Conservation (phyloP, 169 alveolate species). For the Theileria parva region DNA sequence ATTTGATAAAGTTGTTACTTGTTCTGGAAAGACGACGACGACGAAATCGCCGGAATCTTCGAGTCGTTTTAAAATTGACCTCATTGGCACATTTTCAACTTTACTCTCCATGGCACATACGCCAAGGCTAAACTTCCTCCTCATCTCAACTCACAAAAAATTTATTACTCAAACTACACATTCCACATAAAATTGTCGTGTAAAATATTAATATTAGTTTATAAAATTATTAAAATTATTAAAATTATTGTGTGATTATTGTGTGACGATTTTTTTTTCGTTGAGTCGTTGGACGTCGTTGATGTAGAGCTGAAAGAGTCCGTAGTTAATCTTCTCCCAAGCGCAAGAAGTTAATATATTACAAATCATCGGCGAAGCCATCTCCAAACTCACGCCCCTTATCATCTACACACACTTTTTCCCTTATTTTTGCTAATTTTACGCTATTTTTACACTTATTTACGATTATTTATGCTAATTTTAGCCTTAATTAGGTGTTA, state of each 20-base stretch:
- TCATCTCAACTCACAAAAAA: constrained; percentile 11
- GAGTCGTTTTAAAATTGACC: constrained; percentile 77
- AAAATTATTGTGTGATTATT: background rate
- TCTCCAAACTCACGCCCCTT: constrained; percentile 70
- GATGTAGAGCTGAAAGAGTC: constrained; percentile 50
- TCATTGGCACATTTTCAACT: constrained; percentile 86
- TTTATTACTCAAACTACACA: constrained; percentile 22
- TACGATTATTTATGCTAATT: too few relatives aligned
- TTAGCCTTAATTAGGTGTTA: too few relatives aligned
- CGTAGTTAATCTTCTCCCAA: constrained; percentile 64
- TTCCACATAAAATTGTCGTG: background rate
- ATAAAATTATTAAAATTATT: too few relatives aligned
- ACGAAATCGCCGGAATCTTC: constrained; percentile 82
- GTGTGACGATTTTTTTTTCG: background rate
- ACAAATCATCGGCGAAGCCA: constrained; percentile 91
- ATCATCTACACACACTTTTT: constrained; percentile 4
- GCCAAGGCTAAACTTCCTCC: constrained; percentile 79
- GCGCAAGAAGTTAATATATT: constrained; percentile 85
- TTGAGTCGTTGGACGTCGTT: constrained; percentile 33
- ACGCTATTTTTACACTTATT: too few relatives aligned
- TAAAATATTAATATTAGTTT: background rate
- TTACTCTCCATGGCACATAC: constrained; percentile 89
- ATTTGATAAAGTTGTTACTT: constrained; percentile 14
- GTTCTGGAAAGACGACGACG: constrained; percentile 81
- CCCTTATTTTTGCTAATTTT: background rate